phyloP scores from a whole-genome alignment of 306 rosid species.

The Citrullus mucosospermus region DNA sequence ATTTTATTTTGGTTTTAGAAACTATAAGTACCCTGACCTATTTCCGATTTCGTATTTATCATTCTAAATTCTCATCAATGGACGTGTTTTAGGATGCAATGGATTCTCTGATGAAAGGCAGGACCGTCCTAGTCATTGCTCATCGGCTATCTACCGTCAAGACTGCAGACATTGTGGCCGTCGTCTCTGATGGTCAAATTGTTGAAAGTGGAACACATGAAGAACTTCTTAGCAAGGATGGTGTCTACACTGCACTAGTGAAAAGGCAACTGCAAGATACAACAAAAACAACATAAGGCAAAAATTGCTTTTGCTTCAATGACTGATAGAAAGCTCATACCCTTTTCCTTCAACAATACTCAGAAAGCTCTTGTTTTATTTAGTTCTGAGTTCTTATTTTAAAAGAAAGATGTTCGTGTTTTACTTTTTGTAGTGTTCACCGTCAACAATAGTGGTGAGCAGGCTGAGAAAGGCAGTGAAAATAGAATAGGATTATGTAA shows the following conservation, averaged over 20 bases:
- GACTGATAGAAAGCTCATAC: background rate
- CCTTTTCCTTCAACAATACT: background rate
- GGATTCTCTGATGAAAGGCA: slow-evolving; percentile 23
- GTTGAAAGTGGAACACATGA: slow-evolving; percentile 24
- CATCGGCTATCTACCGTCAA: slow-evolving; percentile 23
- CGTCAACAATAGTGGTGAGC: background rate
- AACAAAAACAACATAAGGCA: background rate
- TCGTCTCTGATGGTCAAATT: slow-evolving; percentile 22
- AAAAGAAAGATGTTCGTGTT: background rate
- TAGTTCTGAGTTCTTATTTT: background rate
- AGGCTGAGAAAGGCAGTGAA: background rate
- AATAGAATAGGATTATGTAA: background rate
- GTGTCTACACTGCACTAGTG: slow-evolving; percentile 22
- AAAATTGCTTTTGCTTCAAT: background rate
- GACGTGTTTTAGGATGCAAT: slow-evolving; percentile 14
- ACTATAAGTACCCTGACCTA: background rate
- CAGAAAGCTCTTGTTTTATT: background rate
- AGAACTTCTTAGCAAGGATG: slow-evolving; percentile 15
- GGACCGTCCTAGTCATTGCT: slow-evolving; percentile 25
- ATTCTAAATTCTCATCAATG: background rate
- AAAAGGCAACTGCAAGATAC: slow-evolving; percentile 21
- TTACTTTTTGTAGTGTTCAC: background rate
- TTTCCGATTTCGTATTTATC: background rate
- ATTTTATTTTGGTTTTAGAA: background rate
- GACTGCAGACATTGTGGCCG: slow-evolving; percentile 20